Evolutionary conservation across 2,329 filamentous ascomycete genomes (phyloP), one percentile per base, ranked within the genome.

Genomic region (Botrytis fabae): DNA sequence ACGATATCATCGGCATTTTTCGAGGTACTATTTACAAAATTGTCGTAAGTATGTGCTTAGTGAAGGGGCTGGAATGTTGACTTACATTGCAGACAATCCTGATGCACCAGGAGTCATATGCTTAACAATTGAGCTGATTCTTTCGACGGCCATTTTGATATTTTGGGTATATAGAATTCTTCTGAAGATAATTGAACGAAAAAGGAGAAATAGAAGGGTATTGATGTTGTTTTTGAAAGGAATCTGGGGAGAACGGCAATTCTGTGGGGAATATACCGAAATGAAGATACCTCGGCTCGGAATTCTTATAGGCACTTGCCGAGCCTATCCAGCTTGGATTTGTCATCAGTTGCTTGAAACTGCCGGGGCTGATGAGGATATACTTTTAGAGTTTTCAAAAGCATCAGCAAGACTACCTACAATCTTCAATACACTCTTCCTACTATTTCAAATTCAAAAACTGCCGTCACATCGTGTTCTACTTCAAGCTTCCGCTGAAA

Each of bases 1-100:
- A 99, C 96, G 71, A 99, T 88, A 85, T 99, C 96, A 82, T 98
- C 95, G 78, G 95, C 90, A 83, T 97, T 97, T 86, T 98, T 95
- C 78, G 93, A 90, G 73, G 93, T 94, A 81, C 94, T 97, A 78
- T 73, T 60, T 74, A 61, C 65, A 25, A 46, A 35, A 73, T 63
- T 69, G 72, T 79, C 77, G 73, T 79, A 78, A 75, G 80, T 74
- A 75, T 73, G 73, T 81, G 71, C 72, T 38, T 75, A 70, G 28
- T 57, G 66, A 68, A 42, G 20, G 59, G 48, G 40, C 64, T 70
- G 44, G n/a, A 73, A 72, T 81, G 92, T 86, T 88, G 35, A 69
- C 62, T 68, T 60, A 97, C 95, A 98, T 93, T 75, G 90, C 85
- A 78, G 89, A 88, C 77, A 98, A 83, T 66, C 89, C 90, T 78